Evolutionary conservation across 192 early-diverging fungal genomes (phyloP).

Genomic region (Linnemannia zychae): DNA sequence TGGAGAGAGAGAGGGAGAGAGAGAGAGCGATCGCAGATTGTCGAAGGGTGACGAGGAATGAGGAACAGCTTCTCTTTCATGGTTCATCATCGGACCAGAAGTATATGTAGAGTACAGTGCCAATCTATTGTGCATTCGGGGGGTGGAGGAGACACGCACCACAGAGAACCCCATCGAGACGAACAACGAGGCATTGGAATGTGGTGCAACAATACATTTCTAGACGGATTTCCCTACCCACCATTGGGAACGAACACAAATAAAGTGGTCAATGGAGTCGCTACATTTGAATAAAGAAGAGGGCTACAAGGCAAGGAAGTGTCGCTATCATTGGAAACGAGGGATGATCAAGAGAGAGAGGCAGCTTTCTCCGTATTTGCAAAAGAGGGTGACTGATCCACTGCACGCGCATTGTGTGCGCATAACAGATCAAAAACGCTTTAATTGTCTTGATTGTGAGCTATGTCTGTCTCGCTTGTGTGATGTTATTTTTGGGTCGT

Average conservation of each 20-base stretch:
- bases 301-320: background rate
- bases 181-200: constrained; percentile 33
- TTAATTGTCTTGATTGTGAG: constrained; percentile 1
- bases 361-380: background rate
- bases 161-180: background rate
- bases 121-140: background rate
- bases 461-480: background rate
- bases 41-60: constrained; percentile 14
- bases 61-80: background rate
- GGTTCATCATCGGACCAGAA: background rate
- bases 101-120: background rate
- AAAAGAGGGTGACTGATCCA: background rate
- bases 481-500: background rate
- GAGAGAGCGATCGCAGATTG: background rate
- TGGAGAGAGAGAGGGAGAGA: background rate
- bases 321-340: background rate
- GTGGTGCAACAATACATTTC: constrained; percentile 21
- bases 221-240: background rate
- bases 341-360: background rate
- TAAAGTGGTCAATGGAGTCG: background rate
- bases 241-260: background rate
- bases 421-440: background rate
- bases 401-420: background rate
- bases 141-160: no score
- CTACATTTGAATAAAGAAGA: background rate